Base-by-base conservation (phyloP, 805 yeast genomes). In the Sugiyamaella americana region DNA sequence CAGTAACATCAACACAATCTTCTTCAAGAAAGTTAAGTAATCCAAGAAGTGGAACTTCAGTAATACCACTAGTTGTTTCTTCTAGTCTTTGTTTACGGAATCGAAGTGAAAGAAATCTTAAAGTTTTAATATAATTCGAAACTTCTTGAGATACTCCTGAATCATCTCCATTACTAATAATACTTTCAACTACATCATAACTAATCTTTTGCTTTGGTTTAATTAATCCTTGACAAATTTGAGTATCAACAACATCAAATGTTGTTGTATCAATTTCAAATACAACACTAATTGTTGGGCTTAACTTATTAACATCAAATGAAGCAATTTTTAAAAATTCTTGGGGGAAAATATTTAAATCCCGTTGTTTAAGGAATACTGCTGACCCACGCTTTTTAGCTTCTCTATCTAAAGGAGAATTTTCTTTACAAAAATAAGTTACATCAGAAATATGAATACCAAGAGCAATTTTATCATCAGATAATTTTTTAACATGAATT, bases 361-460 rank as follows among this genome's bases (percentile, higher is more conserved):
- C 71, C 51, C 75, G 76, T 61, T 89, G 96, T 11, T 94, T 93
- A 63, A 89, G 74, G 59, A 82, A 84, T 2, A 91, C 97, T 5
- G 96, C 80, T 3, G 91, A 79, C 1, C 94, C 87, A 62, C 98
- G 77, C 68, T 87, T 88, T 65, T 87, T 85, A 1, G 95, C 84
- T 62, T 91, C 88, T 51, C 89, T 80, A 60, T 93, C 98, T 51
- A 91, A 69, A 6, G 79, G 67, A 0, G 95, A 79, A 13, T 88
- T 91, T 36, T 79, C 82, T 54, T 76, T 79, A 44, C 91, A 66
- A 55, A 72, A 86, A 39, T 79, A 79, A 2, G 94, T 72, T 3
- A 84, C 80, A 67, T 93, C 98, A 26, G 84, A 73, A 40, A 84
- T 78, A 63, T 93, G 98, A 60, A 89, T 80, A 36, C 95, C 96